Conservation (phyloP, 1,139 yeast genomes). For the Pichia sp. region DNA sequence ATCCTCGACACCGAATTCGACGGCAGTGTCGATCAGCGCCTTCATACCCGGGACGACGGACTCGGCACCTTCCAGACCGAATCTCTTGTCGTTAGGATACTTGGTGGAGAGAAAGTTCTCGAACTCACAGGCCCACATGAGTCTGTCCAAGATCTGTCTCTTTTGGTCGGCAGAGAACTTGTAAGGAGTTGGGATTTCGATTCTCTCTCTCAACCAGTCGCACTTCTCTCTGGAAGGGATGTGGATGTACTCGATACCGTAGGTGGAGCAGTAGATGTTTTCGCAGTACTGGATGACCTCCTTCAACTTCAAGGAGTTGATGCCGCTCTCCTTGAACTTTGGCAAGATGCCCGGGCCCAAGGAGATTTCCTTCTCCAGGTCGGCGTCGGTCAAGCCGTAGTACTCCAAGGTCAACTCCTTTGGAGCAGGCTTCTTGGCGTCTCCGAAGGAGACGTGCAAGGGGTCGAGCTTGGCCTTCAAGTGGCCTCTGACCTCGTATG, state of each 20-base stretch:
- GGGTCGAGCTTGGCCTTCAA: conserved; percentile 95
- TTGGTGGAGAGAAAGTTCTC: conserved; percentile 89
- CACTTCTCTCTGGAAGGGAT: conserved; percentile 94
- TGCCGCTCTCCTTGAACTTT: conserved; percentile 66
- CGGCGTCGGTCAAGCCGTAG: conserved; percentile 86
- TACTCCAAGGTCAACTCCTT: conserved; percentile 86
- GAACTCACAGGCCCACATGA: conserved; percentile 94
- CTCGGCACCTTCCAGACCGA: conserved; percentile 98
- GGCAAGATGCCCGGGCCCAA: conserved; percentile 98
- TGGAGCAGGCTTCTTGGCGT: conserved; percentile 54
- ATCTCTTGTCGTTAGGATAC: conserved; percentile 97
- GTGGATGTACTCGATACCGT: conserved; percentile 94
- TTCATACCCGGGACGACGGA: conserved; percentile 95
- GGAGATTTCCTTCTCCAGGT: conserved; percentile 75
- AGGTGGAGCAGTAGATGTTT: conserved; percentile 76
- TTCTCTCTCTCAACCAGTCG: conserved; percentile 96
- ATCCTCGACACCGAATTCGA: conserved; percentile 90
- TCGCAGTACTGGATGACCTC: conserved; percentile 81
- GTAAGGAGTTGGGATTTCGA: conserved; percentile 88
- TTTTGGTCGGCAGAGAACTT: conserved; percentile 83
- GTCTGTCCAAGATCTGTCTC: conserved; percentile 92
- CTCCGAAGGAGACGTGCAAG: conserved; percentile 81
- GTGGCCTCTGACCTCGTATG: conserved; percentile 98
- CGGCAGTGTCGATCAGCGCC: conserved; percentile 90
- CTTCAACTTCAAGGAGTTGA: conserved; percentile 61